phyloP scores from a whole-genome alignment of 1,139 yeast genomes.

The Protomyces inouyei region DNA sequence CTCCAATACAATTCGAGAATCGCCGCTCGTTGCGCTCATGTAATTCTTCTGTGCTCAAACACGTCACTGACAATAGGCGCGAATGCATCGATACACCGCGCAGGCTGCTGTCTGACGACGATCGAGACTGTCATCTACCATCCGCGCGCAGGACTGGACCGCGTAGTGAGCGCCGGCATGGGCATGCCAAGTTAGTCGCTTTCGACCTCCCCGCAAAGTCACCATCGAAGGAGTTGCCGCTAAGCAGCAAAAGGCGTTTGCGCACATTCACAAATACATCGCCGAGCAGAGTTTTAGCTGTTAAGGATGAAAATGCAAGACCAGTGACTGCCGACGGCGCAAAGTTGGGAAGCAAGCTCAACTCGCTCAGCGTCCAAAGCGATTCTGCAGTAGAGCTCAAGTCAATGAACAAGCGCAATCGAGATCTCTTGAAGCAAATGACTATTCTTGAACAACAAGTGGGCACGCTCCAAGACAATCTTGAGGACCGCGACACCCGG shows the following conservation, averaged over 20 bases:
- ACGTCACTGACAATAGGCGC: background rate
- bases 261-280: background rate
- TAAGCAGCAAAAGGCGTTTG: background rate
- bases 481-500: slow-evolving; percentile 4
- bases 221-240: background rate
- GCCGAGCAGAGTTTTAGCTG: slow-evolving; percentile 10
- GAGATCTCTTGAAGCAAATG: background rate
- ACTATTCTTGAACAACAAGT: background rate
- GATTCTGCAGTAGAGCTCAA: background rate
- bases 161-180: background rate
- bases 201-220: background rate
- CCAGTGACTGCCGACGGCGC: background rate
- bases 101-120: background rate
- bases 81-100: background rate
- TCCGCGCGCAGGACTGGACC: background rate
- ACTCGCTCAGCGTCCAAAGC: background rate
- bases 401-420: background rate
- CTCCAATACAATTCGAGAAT: no score
- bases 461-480: background rate
- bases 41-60: background rate
- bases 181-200: slow-evolving; percentile 1
- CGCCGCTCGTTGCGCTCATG: no score
- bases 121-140: background rate
- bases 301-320: slow-evolving; percentile 8
- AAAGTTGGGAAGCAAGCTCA: background rate